A percentile compares a stretch with the other conserved stretches of the same genome.
Evolutionary conservation across 164 flowering plant genomes (phyloP).

Genomic region (Kalanchoe fedtschenkoi): DNA sequence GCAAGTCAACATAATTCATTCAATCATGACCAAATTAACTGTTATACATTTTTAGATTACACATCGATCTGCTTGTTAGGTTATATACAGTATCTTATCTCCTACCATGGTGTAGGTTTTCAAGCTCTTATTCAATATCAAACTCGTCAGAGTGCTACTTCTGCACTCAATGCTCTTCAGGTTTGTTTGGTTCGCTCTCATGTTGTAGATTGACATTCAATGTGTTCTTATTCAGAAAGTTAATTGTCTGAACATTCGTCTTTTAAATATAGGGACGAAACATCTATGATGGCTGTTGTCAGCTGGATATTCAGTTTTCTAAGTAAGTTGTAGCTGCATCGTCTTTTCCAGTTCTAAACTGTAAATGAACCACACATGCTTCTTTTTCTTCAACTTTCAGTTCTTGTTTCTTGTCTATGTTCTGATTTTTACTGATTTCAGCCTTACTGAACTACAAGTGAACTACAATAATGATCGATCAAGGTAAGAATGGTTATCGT

Average conservation of each 20-base stretch:
- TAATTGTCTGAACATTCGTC: neutral
- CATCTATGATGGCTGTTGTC: constrained; percentile 98
- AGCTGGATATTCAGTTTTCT: constrained; percentile 91
- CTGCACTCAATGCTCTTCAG: constrained; percentile 79
- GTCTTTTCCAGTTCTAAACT: neutral
- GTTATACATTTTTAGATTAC: neutral
- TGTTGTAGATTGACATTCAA: neutral
- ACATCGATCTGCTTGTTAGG: neutral
- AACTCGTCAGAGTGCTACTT: constrained; percentile 61
- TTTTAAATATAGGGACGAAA: constrained; percentile 64
- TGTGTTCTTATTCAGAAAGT: neutral
- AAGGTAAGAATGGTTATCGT: constrained; percentile 36
- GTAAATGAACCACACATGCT: neutral
- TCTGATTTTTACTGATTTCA: constrained; percentile 22
- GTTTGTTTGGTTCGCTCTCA: constrained; percentile 19
- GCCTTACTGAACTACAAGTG: constrained; percentile 95
- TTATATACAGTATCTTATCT: neutral
- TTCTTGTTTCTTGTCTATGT: neutral
- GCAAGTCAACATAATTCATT: neutral
- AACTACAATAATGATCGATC: constrained; percentile 93
- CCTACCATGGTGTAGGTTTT: constrained; percentile 42
- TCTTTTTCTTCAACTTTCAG: neutral
- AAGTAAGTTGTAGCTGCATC: constrained; percentile 50
- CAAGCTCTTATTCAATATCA: constrained; percentile 95
- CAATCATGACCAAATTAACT: neutral